These are phyloP conservation scores for Endoconidiophora polonica DNA, from an alignment of 2,329 filamentous ascomycete species.

Conservation along the genomic window DNA sequence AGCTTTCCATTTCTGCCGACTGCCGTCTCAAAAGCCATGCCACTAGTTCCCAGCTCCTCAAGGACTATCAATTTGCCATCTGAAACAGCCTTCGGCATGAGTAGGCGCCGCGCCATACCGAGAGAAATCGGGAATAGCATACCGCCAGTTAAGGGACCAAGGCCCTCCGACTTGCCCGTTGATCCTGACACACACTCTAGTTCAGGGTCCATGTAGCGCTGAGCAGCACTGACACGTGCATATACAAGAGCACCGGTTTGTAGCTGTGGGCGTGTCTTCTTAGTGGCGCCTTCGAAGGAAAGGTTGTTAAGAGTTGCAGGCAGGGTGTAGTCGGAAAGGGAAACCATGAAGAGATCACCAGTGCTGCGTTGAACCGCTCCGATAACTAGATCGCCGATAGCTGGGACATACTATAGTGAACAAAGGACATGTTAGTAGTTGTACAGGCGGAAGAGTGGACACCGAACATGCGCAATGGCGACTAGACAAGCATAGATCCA, in stretches of 20 bases:
- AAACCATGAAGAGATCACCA: slow-evolving; percentile 64
- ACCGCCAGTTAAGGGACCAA: slow-evolving; percentile 68
- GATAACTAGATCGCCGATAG: slow-evolving; percentile 72
- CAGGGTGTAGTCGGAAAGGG: slow-evolving; percentile 47
- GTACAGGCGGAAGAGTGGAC: background rate
- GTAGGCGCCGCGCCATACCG: slow-evolving; percentile 63
- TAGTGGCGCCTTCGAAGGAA: slow-evolving; percentile 82
- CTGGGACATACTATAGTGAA: slow-evolving; percentile 52
- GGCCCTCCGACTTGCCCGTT: slow-evolving; percentile 75
- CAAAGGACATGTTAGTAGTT: background rate
- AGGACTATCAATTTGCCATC: slow-evolving; percentile 54
- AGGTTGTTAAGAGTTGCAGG: slow-evolving; percentile 65
- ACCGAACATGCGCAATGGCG: background rate
- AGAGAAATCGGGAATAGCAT: slow-evolving; percentile 73
- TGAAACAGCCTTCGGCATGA: slow-evolving; percentile 45
- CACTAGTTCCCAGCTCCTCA: slow-evolving; percentile 59
- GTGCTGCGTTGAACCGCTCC: slow-evolving; percentile 65
- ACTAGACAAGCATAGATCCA: slow-evolving; percentile 10
- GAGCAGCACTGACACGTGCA: slow-evolving; percentile 62
- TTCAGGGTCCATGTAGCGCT: slow-evolving; percentile 75
- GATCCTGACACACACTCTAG: slow-evolving; percentile 74
- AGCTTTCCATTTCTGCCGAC: slow-evolving; percentile 83
- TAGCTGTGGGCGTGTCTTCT: slow-evolving; percentile 76
- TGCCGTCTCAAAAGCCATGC: slow-evolving; percentile 80
- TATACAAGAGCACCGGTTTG: slow-evolving; percentile 66